Base-by-base conservation (phyloP, 495 filamentous ascomycete species). In the Penicillium chermesinum region DNA sequence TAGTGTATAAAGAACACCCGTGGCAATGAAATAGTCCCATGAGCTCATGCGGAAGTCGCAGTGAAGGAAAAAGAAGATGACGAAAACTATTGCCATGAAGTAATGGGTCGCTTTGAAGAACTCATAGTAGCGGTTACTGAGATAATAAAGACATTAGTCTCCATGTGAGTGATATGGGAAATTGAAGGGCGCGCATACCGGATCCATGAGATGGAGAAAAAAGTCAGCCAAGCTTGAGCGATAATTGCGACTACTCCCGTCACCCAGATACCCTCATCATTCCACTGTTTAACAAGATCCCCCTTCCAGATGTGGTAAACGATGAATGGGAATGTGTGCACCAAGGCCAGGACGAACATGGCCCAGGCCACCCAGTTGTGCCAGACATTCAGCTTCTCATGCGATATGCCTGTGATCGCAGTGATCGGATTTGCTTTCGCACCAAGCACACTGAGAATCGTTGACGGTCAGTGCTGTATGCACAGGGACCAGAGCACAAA, bases 251-350 rank as follows among this genome's bases (percentile, higher is more conserved):
- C 71, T 0, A 82, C 71, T 7, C 80, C 79, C 0, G 78, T 82
- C 65, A 75, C 78, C 55, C 78, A 82, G 13, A 70, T 62, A 8
- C 76, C 55, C 20, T 62, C 66, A 7, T 53, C 66, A 13, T 58
- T 65, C 67, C 71, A 82, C 36, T 72, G 53, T 42, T 50, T 46
- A n/a, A 68, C 63, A 65, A 82, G 76, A 37, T 77, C 72, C 2
- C 71, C 71, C 41, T 63, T 70, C 54, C 59, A 54, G 21, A 77
- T 70, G 47, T 78, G 57, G 55, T 72, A 70, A 7, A 81, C 65
- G 50, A 83, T 71, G 52, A 82, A 84, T 0, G 79, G 78, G 42
- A 82, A 77, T 0, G 78, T 81, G 51, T 84, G 79, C 0, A 82
- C 46, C 1, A 81, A 52, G 0, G 69, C 70, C 0, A 83, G 65